Conservation (phyloP, 2,329 filamentous ascomycete species). For the Xylaria sp. region DNA sequence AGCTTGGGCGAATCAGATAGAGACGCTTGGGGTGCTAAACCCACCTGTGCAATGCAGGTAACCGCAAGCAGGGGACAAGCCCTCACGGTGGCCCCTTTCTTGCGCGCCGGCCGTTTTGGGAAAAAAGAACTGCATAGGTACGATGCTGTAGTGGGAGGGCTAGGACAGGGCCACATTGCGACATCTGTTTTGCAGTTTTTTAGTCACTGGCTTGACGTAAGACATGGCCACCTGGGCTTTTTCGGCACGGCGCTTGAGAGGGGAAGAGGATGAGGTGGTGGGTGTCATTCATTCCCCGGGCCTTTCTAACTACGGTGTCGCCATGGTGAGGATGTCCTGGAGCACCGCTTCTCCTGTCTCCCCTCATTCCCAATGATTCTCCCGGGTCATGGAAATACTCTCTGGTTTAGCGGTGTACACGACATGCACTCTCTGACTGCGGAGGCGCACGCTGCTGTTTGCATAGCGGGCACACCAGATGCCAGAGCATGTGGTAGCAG, state of each 20-base stretch:
- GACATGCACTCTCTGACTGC: slow-evolving; percentile 30
- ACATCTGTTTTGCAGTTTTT: slow-evolving; percentile 39
- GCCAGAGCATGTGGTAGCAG: slow-evolving; percentile 27
- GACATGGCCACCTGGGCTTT: slow-evolving; percentile 14
- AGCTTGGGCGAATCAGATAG: slow-evolving; percentile 49
- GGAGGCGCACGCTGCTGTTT: slow-evolving; percentile 46
- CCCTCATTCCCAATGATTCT: slow-evolving; percentile 15
- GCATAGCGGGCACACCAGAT: slow-evolving; percentile 43
- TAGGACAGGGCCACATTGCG: slow-evolving; percentile 32
- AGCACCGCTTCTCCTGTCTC: background rate
- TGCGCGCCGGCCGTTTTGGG: slow-evolving; percentile 43
- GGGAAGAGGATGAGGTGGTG: background rate
- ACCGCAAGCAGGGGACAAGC: slow-evolving; percentile 45
- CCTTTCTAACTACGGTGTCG: slow-evolving; percentile 8
- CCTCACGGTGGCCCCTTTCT: slow-evolving; percentile 46
- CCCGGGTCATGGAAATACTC: slow-evolving; percentile 40
- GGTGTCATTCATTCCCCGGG: background rate
- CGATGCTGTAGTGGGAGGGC: slow-evolving; percentile 9
- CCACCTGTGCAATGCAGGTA: slow-evolving; percentile 47
- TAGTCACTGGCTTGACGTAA: slow-evolving; percentile 29
- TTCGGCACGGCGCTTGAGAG: background rate
- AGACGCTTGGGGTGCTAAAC: slow-evolving; percentile 31
- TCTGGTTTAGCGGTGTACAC: slow-evolving; percentile 41
- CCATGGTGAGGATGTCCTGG: slow-evolving; percentile 1
- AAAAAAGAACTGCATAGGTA: slow-evolving; percentile 39